Base-by-base conservation (phyloP, 352 stramenopile species). In the Pythium dissimile region DNA sequence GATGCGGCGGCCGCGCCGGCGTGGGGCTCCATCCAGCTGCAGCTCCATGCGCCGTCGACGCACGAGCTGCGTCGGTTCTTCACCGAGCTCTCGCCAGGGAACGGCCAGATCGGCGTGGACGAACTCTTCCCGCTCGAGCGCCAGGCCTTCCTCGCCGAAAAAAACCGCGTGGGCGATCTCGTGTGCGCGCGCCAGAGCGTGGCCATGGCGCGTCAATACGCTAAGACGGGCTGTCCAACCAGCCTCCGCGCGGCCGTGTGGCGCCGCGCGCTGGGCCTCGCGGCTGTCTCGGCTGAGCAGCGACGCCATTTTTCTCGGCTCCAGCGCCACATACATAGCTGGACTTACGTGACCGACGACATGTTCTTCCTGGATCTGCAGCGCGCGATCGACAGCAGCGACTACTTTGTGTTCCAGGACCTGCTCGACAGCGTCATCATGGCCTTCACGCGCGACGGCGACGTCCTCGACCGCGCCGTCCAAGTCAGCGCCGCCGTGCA, bases 321-420 rank as follows among this genome's bases (percentile, higher is more conserved):
- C 35, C 55, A 72, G 30, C 53, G 55, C 9, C 69, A 82, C 38
- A 72, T 68, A 5, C 28, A 38, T 12, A 45, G 61, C 16, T 81
- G 63, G 67, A 71, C 52, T 5, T 87, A 84, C 45, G 65, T 86
- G 41, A 91, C 79, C 0, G 83, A 91, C 53, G 75, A 84, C 60
- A 88, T 93, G 75, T 91, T 90, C 61, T 59, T 86, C 44, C 69
- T 93, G 16, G 83, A 93, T 42, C 70, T 91, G n/a, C 79, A 91
- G 66, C 80, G 87, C 46, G 75, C 76, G 4, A 75, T 86, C 45
- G 72, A 90, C 70, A 88, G 74, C 53, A 86, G 63, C 31, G 80
- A 93, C 54, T 90, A 91, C 49, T 91, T 93, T 62, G 77, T 89
- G 48, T 93, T 93, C 49, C 74, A 91, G 61, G 83, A 91, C 38